phyloP scores from a whole-genome alignment of 768 basidiomycete species.

The Serendipita indica region DNA sequence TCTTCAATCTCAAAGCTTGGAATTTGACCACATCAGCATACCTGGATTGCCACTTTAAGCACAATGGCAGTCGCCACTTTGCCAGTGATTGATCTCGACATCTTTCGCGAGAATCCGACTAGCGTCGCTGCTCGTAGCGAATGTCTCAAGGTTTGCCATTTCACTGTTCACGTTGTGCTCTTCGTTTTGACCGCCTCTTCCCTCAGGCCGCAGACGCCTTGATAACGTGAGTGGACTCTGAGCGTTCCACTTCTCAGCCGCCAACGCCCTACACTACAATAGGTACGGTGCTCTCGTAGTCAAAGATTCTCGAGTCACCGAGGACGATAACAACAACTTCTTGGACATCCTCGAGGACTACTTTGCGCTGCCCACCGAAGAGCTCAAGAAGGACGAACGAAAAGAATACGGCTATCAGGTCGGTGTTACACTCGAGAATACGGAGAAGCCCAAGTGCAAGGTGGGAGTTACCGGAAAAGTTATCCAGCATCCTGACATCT shows the following conservation, averaged over 20 bases:
- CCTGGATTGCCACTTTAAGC: background rate
- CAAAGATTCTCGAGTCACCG: constrained; percentile 70
- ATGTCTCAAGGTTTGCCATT: constrained; percentile 40
- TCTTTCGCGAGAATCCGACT: constrained; percentile 36
- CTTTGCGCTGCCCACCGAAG: constrained; percentile 54
- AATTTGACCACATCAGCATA: too few relatives aligned
- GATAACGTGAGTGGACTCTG: constrained; percentile 26
- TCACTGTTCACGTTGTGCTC: constrained; percentile 6
- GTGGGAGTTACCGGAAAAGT: too few relatives aligned
- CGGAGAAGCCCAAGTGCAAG: constrained; percentile 80
- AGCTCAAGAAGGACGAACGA: constrained; percentile 59
- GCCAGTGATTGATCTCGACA: constrained; percentile 64
- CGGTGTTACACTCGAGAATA: constrained; percentile 92
- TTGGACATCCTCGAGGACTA: constrained; percentile 90
- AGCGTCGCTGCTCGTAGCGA: constrained; percentile 41
- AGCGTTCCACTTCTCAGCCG: background rate
- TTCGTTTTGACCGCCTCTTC: background rate
- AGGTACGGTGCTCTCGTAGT: constrained; percentile 72
- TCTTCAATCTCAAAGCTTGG: background rate
- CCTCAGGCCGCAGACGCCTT: constrained; percentile 67
- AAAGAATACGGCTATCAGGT: constrained; percentile 85
- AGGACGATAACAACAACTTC: constrained; percentile 66
- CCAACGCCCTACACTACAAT: background rate
- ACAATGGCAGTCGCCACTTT: constrained; percentile 22
- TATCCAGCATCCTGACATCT: too few relatives aligned